Conservation (phyloP, 2,329 filamentous ascomycete genomes). For the Elsinoe necatrix region DNA sequence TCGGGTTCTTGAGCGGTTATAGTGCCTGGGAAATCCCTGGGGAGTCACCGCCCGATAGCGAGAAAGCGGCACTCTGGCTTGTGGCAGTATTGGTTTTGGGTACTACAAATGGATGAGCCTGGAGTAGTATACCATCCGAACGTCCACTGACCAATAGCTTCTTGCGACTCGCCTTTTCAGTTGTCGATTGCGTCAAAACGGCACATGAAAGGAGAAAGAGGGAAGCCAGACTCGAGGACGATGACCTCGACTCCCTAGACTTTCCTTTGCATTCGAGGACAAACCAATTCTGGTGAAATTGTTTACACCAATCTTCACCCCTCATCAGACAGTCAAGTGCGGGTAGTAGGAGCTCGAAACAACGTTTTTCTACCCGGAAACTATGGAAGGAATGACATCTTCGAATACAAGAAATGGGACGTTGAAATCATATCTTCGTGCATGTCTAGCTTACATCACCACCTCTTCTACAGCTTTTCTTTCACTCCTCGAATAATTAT, state of each 20-base stretch:
- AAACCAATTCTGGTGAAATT: too few relatives aligned
- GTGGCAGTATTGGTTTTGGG: background rate
- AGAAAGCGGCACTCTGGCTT: background rate
- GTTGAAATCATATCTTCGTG: background rate
- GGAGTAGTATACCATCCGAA: background rate
- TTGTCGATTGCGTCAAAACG: background rate
- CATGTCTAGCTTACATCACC: background rate
- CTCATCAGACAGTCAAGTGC: background rate
- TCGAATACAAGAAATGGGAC: background rate
- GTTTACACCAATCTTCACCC: too few relatives aligned
- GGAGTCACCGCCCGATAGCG: background rate
- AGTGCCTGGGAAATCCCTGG: background rate
- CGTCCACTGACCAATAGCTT: background rate
- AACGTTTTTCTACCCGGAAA: background rate
- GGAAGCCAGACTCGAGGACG: background rate
- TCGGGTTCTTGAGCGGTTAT: background rate
- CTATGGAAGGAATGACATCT: background rate
- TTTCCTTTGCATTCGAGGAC: too few relatives aligned
- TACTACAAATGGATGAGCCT: background rate
- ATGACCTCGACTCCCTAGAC: background rate
- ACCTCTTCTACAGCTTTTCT: background rate
- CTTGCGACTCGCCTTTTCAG: background rate
- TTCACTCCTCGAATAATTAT: background rate
- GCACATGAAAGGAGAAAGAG: background rate
- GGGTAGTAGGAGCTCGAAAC: background rate